phyloP scores from a whole-genome alignment of 192 early-diverging fungal species.

The Mortierella alpina region DNA sequence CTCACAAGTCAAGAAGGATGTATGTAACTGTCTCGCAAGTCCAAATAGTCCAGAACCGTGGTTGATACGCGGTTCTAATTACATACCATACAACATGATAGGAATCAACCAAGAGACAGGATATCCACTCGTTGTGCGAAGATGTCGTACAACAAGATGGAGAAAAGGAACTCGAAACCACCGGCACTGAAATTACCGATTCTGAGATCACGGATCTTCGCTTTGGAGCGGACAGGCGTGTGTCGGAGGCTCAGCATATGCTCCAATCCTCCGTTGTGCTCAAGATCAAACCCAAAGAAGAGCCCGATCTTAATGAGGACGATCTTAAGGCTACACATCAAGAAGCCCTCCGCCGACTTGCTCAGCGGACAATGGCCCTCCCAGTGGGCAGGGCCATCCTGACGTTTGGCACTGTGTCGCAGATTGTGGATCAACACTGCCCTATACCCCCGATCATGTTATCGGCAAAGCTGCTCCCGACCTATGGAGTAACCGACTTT shows the following conservation, averaged over 20 bases:
- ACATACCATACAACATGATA: background rate
- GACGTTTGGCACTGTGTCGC: constrained; percentile 68
- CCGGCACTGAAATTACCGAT: constrained; percentile 49
- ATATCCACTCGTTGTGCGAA: constrained; percentile 29
- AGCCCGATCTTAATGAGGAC: constrained; percentile 44
- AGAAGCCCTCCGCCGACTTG: constrained; percentile 24
- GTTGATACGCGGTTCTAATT: background rate
- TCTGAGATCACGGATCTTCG: constrained; percentile 65
- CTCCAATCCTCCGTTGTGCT: constrained; percentile 57
- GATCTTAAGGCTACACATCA: constrained; percentile 21
- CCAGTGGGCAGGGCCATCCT: constrained; percentile 76
- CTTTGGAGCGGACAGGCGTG: constrained; percentile 64
- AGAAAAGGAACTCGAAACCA: constrained; percentile 29
- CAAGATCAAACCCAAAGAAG: constrained; percentile 18
- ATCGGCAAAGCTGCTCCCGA: constrained; percentile 73
- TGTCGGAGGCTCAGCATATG: constrained; percentile 64
- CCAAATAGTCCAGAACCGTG: constrained; percentile 3
- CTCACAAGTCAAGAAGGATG: background rate
- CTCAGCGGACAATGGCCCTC: constrained; percentile 69
- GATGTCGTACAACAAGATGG: constrained; percentile 38
- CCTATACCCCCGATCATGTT: constrained; percentile 67
- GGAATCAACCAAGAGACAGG: constrained; percentile 15
- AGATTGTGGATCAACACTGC: constrained; percentile 66
- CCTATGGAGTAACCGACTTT: constrained; percentile 64
- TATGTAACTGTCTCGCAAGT: background rate